phyloP scores from a whole-genome alignment of 257 asterid species.

The Haberlea rhodopensis region DNA sequence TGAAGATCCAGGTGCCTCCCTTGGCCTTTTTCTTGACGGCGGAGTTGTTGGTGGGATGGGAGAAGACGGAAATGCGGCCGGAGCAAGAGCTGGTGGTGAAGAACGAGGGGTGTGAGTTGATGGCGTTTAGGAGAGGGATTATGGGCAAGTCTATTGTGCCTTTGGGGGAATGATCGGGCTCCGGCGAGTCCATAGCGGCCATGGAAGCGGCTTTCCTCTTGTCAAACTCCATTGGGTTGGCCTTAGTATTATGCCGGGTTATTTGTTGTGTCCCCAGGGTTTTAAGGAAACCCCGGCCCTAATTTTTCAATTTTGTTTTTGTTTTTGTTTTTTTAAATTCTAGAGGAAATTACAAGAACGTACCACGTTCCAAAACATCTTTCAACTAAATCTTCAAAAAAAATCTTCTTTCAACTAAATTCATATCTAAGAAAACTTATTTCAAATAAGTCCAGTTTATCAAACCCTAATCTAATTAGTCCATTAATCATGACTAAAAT shows the following conservation, averaged over 20 bases:
- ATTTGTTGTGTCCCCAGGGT: background rate
- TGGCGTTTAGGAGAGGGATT: slow-evolving; percentile 56
- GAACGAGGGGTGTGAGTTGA: slow-evolving; percentile 78
- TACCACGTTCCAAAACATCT: too few species aligned
- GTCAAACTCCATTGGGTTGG: slow-evolving; percentile 76
- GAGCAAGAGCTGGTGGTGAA: slow-evolving; percentile 99
- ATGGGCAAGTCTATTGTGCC: slow-evolving; percentile 78
- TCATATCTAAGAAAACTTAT: too few species aligned
- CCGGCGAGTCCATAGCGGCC: slow-evolving; percentile 63
- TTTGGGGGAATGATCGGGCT: slow-evolving; percentile 88
- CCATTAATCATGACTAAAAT: too few species aligned
- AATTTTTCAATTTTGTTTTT: too few species aligned
- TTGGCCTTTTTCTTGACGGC: slow-evolving; percentile 70
- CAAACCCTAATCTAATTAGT: too few species aligned
- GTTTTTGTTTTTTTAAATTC: too few species aligned
- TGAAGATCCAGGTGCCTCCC: slow-evolving; percentile 86
- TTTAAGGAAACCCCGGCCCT: too few species aligned
- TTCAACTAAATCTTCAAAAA: too few species aligned
- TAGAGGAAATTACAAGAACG: too few species aligned
- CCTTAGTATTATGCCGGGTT: too few species aligned
- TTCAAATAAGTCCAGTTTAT: too few species aligned
- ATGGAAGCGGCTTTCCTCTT: slow-evolving; percentile 67
- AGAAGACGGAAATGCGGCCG: slow-evolving; percentile 87
- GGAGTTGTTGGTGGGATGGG: slow-evolving; percentile 53
- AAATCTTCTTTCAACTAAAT: too few species aligned